Base-by-base conservation (phyloP, 495 filamentous ascomycete species). In the Tuber magnatum region DNA sequence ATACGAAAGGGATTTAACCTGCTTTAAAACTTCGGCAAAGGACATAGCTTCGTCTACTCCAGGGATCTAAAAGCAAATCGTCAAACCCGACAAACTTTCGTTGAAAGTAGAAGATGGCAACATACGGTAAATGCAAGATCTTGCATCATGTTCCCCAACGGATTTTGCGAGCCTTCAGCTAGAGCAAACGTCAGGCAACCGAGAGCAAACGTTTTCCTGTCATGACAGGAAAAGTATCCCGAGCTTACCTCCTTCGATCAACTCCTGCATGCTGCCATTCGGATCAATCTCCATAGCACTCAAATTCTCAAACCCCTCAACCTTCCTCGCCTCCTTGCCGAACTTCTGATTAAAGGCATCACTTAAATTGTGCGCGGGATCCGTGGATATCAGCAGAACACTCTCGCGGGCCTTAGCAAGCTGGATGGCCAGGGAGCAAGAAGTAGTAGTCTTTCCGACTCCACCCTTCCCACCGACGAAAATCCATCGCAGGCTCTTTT, bases 241-340 rank as follows among this genome's bases (percentile, higher is more conserved):
- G 56, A 65, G 14, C 56, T 65, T 9, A 92, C 91, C 78, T 70
- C 72, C 82, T 71, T 83, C 81, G 73, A 99, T 85, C 24, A 99
- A 85, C 84, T 99, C 95, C 85, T 97, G 94, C 76, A 99, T 97
- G 80, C 93, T 97, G 41, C 95, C 96, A 84, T 97, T 98, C 69
- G 95, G 95, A 84, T 99, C 95, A 80, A 99, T 98, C 86, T 99
- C 95, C 95, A 99, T 99, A 35, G 95, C 95, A 80, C 93, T 97
- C 73, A 99, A 87, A 83, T 98, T 98, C 24, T 89, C 88, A 83
- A 95, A 97, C 75, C 95, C 95, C 83, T 97, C 90, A 76, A 99
- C 86, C 32, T 97, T 88, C 71, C 93, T 90, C 65, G 95, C 95
- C 84, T 98, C 95, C 88, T 99, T 99, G 84, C 95, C 95, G 83